Evolutionary conservation across 176 grass and related monocot species (phyloP).

Genomic region (Carex myosuroides): DNA sequence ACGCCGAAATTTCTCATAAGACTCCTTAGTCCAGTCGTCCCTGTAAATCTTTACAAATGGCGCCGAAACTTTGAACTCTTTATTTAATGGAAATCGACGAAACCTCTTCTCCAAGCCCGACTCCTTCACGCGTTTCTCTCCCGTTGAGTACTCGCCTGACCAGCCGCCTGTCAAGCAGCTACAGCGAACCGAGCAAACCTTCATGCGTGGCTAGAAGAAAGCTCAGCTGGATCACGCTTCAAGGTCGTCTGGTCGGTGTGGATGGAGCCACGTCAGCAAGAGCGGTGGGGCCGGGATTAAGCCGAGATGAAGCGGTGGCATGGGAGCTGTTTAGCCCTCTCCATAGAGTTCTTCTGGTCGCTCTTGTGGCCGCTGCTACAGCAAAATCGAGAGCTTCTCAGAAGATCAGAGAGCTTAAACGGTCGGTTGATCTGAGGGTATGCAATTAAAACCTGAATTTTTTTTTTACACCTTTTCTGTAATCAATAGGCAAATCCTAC

Average conservation of each 20-base stretch:
- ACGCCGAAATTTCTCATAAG: neutral
- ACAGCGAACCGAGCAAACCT: slow-evolving; percentile 40
- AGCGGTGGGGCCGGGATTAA: slow-evolving; percentile 28
- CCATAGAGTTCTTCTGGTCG: slow-evolving; percentile 69
- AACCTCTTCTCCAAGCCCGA: neutral
- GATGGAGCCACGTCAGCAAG: slow-evolving; percentile 41
- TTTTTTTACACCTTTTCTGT: neutral
- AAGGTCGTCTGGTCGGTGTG: slow-evolving; percentile 60
- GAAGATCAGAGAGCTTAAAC: slow-evolving; percentile 54
- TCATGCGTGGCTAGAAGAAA: slow-evolving; percentile 8
- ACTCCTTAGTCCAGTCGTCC: neutral
- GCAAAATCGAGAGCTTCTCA: slow-evolving; percentile 46
- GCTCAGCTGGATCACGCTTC: slow-evolving; percentile 50
- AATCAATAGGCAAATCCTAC: neutral
- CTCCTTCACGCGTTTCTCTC: slow-evolving; percentile 28
- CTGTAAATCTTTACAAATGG: neutral
- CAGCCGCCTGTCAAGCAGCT: slow-evolving; percentile 40
- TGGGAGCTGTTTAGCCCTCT: slow-evolving; percentile 90
- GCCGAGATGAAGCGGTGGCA: slow-evolving; percentile 24
- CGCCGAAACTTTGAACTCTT: slow-evolving; percentile 32
- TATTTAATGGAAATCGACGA: slow-evolving; percentile 11
- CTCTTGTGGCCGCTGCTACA: slow-evolving; percentile 58
- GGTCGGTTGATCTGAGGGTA: slow-evolving; percentile 64
- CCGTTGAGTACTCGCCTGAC: neutral
- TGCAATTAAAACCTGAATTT: neutral